A percentile compares a stretch with the other conserved stretches of the same genome.
These are phyloP conservation scores for Acanthamoeba healyi DNA, from an alignment of 208 protist species.

Conservation along the genomic window DNA sequence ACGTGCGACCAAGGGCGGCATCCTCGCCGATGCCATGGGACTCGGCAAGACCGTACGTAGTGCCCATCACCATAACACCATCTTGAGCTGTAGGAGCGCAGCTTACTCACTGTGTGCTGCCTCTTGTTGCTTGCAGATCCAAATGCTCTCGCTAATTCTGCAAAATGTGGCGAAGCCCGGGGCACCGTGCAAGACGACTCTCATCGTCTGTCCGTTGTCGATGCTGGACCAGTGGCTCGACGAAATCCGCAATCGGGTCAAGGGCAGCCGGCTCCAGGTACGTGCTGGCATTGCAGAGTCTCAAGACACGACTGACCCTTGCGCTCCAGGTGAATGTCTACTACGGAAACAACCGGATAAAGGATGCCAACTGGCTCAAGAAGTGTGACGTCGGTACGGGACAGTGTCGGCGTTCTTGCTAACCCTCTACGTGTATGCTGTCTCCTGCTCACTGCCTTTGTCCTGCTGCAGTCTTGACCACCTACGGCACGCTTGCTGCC, in stretches of 20 bases:
- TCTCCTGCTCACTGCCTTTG: neutral
- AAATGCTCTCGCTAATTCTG: conserved; percentile 63
- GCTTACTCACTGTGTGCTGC: neutral
- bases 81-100: neutral
- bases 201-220: conserved; percentile 87
- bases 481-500: conserved; percentile 34
- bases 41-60: conserved; percentile 63
- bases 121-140: neutral
- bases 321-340: neutral
- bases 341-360: conserved; percentile 64
- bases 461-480: conserved; percentile 7
- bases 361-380: conserved; percentile 64
- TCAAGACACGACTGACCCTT: neutral
- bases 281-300: neutral
- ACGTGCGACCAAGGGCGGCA: conserved; percentile 24
- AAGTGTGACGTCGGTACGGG: conserved; percentile 27
- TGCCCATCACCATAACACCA: neutral
- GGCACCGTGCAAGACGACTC: conserved; percentile 77
- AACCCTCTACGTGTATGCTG: neutral
- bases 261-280: conserved; percentile 64
- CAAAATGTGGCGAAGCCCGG: conserved; percentile 13
- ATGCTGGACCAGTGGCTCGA: conserved; percentile 85
- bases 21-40: conserved; percentile 70
- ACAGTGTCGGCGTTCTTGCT: no score
- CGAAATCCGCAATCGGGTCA: conserved; percentile 75